Percentiles rank a stretch among this genome's conserved stretches.
Conservation (phyloP, 176 grass and related monocot genomes). For the Eremochloa ophiuroides region DNA sequence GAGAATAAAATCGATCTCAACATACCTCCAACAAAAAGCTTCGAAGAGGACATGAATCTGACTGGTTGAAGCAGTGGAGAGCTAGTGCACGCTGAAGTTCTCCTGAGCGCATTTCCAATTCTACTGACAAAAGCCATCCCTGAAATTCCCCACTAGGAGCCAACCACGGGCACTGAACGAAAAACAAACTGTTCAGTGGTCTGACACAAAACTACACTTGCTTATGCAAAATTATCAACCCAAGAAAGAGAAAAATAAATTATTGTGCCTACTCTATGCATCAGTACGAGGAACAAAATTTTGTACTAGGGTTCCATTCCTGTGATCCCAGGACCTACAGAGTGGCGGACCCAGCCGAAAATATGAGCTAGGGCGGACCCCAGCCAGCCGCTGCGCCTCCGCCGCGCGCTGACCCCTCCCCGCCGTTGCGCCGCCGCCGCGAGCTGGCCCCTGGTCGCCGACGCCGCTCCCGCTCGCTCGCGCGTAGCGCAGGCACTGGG, state of each 20-base stretch:
- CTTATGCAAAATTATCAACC: background rate
- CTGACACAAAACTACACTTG: background rate
- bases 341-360: no score
- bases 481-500: no score
- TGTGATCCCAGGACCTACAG: no score
- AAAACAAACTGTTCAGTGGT: background rate
- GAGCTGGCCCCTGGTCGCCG: no score
- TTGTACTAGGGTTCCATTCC: no score
- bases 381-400: no score
- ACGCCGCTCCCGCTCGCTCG: no score
- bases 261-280: background rate
- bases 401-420: no score
- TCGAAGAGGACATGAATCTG: constrained; percentile 94
- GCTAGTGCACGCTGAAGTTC: constrained; percentile 33
- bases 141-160: background rate
- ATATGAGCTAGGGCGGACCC: no score
- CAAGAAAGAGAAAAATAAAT: background rate
- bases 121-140: constrained; percentile 73
- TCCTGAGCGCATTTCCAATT: constrained; percentile 53
- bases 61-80: constrained; percentile 59
- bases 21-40: constrained; percentile 83
- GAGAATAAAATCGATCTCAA: background rate
- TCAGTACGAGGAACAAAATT: no score
- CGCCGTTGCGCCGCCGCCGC: no score
- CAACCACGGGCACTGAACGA: background rate